phyloP scores from a whole-genome alignment of 495 filamentous ascomycete species.

The Barbatosphaeria neglecta region DNA sequence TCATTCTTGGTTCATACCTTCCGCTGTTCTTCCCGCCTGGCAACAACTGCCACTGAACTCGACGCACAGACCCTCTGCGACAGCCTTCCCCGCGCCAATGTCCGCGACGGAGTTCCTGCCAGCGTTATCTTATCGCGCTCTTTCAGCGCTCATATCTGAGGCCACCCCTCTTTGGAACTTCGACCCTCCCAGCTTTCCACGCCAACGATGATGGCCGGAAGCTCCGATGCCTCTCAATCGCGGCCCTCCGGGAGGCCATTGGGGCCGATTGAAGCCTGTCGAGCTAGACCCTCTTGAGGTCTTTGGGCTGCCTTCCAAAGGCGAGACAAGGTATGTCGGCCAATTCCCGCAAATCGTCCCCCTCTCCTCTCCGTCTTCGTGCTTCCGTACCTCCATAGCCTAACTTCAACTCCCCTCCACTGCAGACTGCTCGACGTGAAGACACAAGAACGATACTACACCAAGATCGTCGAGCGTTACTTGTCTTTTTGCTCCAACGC shows the following conservation, averaged over 20 bases:
- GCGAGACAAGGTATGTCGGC: conserved; percentile 62
- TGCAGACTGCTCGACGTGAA: conserved; percentile 62
- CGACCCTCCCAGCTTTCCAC: neutral
- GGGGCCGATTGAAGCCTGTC: conserved; percentile 61
- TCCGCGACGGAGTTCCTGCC: no score
- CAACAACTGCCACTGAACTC: no score
- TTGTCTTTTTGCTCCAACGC: conserved; percentile 70
- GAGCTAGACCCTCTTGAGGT: conserved; percentile 59
- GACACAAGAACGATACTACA: conserved; percentile 71
- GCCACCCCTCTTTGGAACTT: no score
- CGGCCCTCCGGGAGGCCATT: conserved; percentile 38
- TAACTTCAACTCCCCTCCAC: conserved; percentile 5
- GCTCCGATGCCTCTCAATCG: conserved; percentile 14
- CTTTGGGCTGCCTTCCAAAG: conserved; percentile 79
- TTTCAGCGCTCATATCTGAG: no score
- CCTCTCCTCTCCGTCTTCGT: neutral
- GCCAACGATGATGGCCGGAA: neutral
- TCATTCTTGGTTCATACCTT: no score
- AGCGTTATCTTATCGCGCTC: neutral
- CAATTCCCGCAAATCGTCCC: no score
- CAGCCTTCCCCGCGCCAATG: no score
- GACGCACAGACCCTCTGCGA: no score
- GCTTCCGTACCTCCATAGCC: conserved; percentile 3
- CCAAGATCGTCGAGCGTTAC: conserved; percentile 75
- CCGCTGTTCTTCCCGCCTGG: no score